A percentile compares a stretch with the other conserved stretches of the same genome.
phyloP scores from a whole-genome alignment of 2,329 filamentous ascomycete species.

The Hypoxylon sp. region DNA sequence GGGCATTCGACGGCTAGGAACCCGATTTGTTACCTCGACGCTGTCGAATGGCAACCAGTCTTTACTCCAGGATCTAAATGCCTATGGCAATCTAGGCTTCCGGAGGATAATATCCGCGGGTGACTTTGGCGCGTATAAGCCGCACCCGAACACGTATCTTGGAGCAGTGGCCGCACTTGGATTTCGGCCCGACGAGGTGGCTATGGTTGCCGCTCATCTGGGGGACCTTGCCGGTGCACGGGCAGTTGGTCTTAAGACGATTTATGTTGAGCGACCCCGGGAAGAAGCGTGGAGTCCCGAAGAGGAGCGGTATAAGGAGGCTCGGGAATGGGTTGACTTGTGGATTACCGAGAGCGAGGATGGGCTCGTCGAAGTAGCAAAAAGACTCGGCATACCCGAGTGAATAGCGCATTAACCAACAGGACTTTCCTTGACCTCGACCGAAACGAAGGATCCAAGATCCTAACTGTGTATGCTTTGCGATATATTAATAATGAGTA shows the following conservation, averaged over 20 bases:
- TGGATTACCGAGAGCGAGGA: constrained; percentile 68
- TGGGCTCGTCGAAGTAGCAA: constrained; percentile 68
- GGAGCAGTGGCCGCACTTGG: constrained; percentile 75
- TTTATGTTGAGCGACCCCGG: constrained; percentile 78
- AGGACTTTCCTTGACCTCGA: constrained; percentile 12
- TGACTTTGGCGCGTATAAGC: constrained; percentile 83
- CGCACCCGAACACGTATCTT: constrained; percentile 75
- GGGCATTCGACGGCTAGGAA: constrained; percentile 70
- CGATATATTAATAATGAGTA: constrained; percentile 18
- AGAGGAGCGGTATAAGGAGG: constrained; percentile 65
- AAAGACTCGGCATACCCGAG: constrained; percentile 59
- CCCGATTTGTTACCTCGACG: constrained; percentile 71
- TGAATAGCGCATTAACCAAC: constrained; percentile 18
- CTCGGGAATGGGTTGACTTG: constrained; percentile 75
- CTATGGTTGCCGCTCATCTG: constrained; percentile 84
- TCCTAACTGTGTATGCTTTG: constrained; percentile 3
- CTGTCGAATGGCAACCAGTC: constrained; percentile 81
- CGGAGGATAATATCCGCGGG: constrained; percentile 75
- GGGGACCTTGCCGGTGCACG: constrained; percentile 77
- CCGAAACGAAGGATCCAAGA: constrained; percentile 8
- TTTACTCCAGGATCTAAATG: constrained; percentile 75
- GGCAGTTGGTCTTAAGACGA: constrained; percentile 73
- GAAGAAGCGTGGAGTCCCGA: constrained; percentile 75
- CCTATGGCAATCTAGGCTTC: constrained; percentile 73
- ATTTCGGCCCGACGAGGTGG: constrained; percentile 72